phyloP scores from a whole-genome alignment of 116 monocot species.

The Cymodocea nodosa region DNA sequence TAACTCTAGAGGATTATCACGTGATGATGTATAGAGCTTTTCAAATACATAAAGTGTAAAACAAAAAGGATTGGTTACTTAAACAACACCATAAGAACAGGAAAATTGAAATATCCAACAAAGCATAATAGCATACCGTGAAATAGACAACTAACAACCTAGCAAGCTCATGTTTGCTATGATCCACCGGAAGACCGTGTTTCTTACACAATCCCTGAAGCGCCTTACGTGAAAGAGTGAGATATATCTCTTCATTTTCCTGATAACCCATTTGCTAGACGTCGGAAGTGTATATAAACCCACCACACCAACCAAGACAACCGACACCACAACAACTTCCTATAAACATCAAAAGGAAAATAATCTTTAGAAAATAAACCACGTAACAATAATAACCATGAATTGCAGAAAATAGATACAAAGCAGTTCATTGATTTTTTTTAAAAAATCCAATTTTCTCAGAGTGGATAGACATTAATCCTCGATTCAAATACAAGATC shows the following conservation, averaged over 20 bases:
- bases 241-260: constrained; percentile 7
- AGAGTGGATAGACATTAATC: no score
- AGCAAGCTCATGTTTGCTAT: constrained; percentile 30
- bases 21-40: not conserved
- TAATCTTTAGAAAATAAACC: no score
- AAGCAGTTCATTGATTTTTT: no score
- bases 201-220: constrained; percentile 55
- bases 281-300: not conserved
- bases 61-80: not conserved
- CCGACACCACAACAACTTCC: not conserved
- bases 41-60: not conserved
- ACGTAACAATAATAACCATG: no score
- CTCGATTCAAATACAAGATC: no score
- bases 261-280: not conserved
- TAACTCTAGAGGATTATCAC: no score
- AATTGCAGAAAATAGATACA: no score
- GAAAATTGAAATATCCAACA: not conserved
- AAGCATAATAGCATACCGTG: constrained; percentile 20
- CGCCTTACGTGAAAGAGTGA: constrained; percentile 26
- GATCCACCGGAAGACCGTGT: constrained; percentile 41
- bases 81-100: not conserved
- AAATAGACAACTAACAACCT: constrained; percentile 36
- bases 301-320: not conserved
- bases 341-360: no score
- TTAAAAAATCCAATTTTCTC: no score